Evolutionary conservation across 2,329 filamentous ascomycete genomes (phyloP), one percentile per base, ranked within the genome.

Genomic region (Didymella lethalis): DNA sequence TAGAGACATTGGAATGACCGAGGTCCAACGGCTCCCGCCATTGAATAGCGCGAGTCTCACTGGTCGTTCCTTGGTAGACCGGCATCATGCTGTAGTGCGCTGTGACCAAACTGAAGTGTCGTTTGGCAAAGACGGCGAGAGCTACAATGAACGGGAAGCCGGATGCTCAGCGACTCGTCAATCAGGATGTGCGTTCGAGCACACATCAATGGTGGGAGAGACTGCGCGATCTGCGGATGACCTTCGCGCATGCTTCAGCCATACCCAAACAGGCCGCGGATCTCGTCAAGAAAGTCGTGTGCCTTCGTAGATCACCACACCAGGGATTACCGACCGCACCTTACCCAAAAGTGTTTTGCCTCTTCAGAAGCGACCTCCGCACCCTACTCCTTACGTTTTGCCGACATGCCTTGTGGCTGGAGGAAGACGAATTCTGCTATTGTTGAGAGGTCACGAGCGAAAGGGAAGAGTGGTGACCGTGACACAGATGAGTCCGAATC

Each of bases 221-320:
- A 43, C 36, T 40, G 23, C 23, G 48, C 54, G 16, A 48, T 28
- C 20, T 29, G 43, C n/a, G 16, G 54, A 43, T 48, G 32, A 36
- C 41, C 32, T 36, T 29, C 18, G 7, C 6, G 12, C 43, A 14
- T 23, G 20, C 20, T 48, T 26, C 23, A 51, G 41, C 34, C 36
- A 47, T 29, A 20, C 48, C 48, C 11, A 48, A 32, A 50, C 6
- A 16, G 18, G 48, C 12, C 18, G 32, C 4, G 16, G 23, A 41
- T 41, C 18, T 25, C 14, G 25, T 14, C 23, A 25, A 14, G 20
- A 26, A 43, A 43, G 20, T 16, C 41, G 46, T 36, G 18, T 29
- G 48, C 43, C 34, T 6, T 7, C 43, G 34, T 32, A 34, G 48
- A 36, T 36, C n/a, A 40, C 36, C 36, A 40, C 36, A 40, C 36